Conservation (phyloP, 305 asterid species). For the Fraxinus angustifolia region DNA sequence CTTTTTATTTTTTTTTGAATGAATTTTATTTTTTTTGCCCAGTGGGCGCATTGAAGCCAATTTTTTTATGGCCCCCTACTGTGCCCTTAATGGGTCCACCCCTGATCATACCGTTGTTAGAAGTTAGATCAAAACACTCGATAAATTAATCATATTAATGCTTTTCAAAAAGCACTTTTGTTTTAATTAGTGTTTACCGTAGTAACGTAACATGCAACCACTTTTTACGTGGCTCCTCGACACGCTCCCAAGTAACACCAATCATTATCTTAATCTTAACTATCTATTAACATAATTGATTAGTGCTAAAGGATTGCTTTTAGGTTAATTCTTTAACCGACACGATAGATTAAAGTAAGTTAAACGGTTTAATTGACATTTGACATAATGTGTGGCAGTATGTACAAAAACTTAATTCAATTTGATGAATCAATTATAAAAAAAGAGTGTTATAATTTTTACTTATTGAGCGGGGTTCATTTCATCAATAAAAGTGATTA, state of each 20-base stretch:
- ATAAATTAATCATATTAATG: background rate
- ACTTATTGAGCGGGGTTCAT: background rate
- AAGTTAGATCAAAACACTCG: conserved; percentile 1
- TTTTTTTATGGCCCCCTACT: too few relatives aligned
- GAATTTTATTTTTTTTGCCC: too few relatives aligned
- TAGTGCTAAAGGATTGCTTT: background rate
- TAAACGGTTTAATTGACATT: too few relatives aligned
- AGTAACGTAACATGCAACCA: conserved; percentile 23
- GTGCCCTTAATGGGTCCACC: too few relatives aligned
- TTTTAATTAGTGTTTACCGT: background rate
- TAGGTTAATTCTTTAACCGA: background rate
- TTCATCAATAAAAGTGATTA: background rate
- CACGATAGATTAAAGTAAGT: background rate
- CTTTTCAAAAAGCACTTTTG: conserved; percentile 14
- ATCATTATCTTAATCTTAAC: conserved; percentile 11
- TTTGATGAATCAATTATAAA: background rate
- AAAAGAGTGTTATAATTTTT: background rate
- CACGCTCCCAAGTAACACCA: background rate
- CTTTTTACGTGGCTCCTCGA: background rate
- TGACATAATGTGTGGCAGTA: too few relatives aligned
- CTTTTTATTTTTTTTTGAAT: too few relatives aligned
- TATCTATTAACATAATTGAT: background rate
- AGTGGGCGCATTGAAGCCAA: too few relatives aligned
- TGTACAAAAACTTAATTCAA: too few relatives aligned
- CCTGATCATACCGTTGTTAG: background rate